Evolutionary conservation across 2,329 filamentous ascomycete genomes (phyloP), one percentile per base, ranked within the genome.

Genomic region (Dactylellina haptotyla): DNA sequence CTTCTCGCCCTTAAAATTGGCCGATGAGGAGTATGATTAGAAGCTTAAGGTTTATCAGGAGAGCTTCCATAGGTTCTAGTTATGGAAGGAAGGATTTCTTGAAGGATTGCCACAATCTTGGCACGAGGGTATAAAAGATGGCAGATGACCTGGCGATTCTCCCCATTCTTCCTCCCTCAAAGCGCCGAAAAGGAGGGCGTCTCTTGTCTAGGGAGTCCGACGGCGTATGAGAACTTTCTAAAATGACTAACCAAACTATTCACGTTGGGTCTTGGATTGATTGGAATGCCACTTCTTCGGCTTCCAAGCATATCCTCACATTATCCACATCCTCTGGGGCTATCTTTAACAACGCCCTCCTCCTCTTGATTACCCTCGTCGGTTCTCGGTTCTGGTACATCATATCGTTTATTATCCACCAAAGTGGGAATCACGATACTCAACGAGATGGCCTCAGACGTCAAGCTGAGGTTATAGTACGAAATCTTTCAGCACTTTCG

Each of bases 351-450:
- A 64, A 64, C 14, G 48, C 50, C 14, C 61, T 56, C 18, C 61
- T 64, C 18, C 50, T 64, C 14, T 20, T 64, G 5, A 39, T 64
- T 23, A 64, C 61, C 14, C 28, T 64, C 3, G 61, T 32, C 18
- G 50, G 61, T 4, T 54, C 32, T 23, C 61, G 48, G 10, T 64
- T 56, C 41, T 56, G 50, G 61, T 46, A 23, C 50, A 56, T 56
- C 12, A 25, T 64, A 6, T 46, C 61, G 0, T 64, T 64, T 23
- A 46, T 64, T 12, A 26, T 64, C 9, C 50, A 64, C 50, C 50
- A 43, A 30, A 16, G 37, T 4, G 50, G 50, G 4, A 48, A 34
- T 14, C 61, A 64, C 28, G 28, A 32, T 25, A 56, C 16, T n/a
- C 34, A 32, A 10, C 34, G 50, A 4, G 18, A 39, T 25, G 48